These are phyloP conservation scores for Fistulifera solaris DNA, from an alignment of 108 stramenopile species.

Conservation along the genomic window DNA sequence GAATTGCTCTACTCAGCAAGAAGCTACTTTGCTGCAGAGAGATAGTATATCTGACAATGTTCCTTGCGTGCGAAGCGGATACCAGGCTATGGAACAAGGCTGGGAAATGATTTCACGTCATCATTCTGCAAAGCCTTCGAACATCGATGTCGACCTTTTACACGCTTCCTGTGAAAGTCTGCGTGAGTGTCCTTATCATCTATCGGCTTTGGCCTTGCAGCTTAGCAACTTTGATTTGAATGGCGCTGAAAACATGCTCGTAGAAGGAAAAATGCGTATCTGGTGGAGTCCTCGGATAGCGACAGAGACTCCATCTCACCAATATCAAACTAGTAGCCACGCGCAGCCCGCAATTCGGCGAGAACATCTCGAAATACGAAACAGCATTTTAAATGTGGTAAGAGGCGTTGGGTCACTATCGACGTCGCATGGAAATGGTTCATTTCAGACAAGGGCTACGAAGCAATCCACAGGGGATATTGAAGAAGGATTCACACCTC, in stretches of 20 bases:
- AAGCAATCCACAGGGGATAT: no score
- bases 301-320: constrained; percentile 28
- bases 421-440: constrained; percentile 57
- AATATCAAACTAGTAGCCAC: constrained; percentile 44
- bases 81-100: constrained; percentile 17
- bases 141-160: constrained; percentile 6
- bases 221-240: constrained; percentile 8
- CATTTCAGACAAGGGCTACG: no score
- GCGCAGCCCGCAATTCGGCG: constrained; percentile 20
- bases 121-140: constrained; percentile 25
- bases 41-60: not conserved
- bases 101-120: constrained; percentile 16
- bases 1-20: constrained; percentile 10
- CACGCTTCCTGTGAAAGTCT: not conserved
- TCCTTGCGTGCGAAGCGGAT: not conserved
- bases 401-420: constrained; percentile 45
- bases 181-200: not conserved
- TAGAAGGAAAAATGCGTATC: no score
- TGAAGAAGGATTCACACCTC: no score
- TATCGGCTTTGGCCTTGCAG: constrained; percentile 6
- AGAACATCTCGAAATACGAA: constrained; percentile 63
- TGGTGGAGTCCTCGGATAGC: not conserved
- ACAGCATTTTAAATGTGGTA: constrained; percentile 48
- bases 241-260: not conserved
- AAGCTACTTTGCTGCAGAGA: not conserved